Percentiles rank a stretch among this genome's conserved stretches.
These are phyloP conservation scores for Fusarium penzigii DNA, from an alignment of 2,329 filamentous ascomycete species.

Conservation along the genomic window DNA sequence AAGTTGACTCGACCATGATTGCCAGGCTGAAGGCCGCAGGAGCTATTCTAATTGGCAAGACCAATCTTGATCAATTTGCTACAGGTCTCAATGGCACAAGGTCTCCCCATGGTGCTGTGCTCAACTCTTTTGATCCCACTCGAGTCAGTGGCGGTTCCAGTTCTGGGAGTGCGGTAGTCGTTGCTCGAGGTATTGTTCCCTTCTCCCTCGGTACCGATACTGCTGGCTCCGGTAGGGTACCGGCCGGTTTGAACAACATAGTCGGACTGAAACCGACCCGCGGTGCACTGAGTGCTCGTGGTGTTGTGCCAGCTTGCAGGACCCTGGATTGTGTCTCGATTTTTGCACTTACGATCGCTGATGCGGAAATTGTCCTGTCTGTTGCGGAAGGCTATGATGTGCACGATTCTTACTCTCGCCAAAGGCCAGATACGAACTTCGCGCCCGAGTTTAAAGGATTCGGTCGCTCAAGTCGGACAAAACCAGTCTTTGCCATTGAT, in stretches of 20 bases:
- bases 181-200: slow-evolving; percentile 53
- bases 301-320: slow-evolving; percentile 56
- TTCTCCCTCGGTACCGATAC: slow-evolving; percentile 61
- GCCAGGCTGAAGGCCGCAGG: slow-evolving; percentile 52
- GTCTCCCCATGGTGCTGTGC: slow-evolving; percentile 58
- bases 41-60: slow-evolving; percentile 60
- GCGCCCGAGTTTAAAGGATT: slow-evolving; percentile 25
- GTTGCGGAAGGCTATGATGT: slow-evolving; percentile 49
- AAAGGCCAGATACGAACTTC: slow-evolving; percentile 18
- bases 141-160: slow-evolving; percentile 54
- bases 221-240: slow-evolving; percentile 55
- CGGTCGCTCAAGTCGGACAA: slow-evolving; percentile 27
- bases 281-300: slow-evolving; percentile 50
- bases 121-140: slow-evolving; percentile 48
- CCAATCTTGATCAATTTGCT: slow-evolving; percentile 62
- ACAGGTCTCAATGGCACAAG: slow-evolving; percentile 63
- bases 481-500: slow-evolving; percentile 42
- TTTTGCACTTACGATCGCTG: slow-evolving; percentile 48
- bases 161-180: slow-evolving; percentile 57
- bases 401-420: slow-evolving; percentile 53
- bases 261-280: slow-evolving; percentile 54
- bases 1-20: slow-evolving; percentile 49
- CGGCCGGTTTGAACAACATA: slow-evolving; percentile 55
- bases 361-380: slow-evolving; percentile 52
- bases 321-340: slow-evolving; percentile 60